Evolutionary conservation across 768 basidiomycete genomes (phyloP).

Genomic region (Inosperma sp.): DNA sequence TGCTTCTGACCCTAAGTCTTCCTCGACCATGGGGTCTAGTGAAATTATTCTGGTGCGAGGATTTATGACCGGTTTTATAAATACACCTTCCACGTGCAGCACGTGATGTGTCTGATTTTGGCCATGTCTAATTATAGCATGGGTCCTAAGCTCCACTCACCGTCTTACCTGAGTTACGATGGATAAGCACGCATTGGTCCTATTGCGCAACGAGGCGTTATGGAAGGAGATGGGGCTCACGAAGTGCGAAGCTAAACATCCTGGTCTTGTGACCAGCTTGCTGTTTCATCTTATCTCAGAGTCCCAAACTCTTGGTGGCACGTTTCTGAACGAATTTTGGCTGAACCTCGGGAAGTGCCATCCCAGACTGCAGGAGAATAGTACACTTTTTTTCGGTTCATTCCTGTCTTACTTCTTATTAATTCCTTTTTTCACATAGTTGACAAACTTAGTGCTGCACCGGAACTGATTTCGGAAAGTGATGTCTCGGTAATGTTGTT

Average conservation of each 20-base stretch:
- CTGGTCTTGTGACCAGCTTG: neutral
- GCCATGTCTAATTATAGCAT: no score
- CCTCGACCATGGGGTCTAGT: no score
- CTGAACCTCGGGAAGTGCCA: neutral
- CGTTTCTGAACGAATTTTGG: neutral
- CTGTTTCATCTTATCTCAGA: neutral
- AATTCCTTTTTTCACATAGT: neutral
- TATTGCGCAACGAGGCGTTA: neutral
- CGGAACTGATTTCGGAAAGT: neutral
- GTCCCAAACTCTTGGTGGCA: neutral
- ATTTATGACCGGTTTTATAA: no score
- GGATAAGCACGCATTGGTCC: neutral
- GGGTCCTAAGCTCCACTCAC: no score
- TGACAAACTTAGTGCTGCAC: neutral
- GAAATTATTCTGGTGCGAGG: no score
- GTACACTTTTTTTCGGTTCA: neutral
- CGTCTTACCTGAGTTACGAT: neutral
- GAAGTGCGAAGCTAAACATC: neutral
- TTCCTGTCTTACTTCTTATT: neutral
- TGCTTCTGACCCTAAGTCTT: no score
- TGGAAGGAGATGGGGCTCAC: neutral
- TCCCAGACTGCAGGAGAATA: neutral
- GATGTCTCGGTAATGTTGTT: neutral
- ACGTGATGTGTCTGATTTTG: no score
- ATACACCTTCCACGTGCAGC: no score